A percentile compares a stretch with the other conserved stretches of the same genome.
Conservation (phyloP, 75 land plant species). For the Picea glauca region DNA sequence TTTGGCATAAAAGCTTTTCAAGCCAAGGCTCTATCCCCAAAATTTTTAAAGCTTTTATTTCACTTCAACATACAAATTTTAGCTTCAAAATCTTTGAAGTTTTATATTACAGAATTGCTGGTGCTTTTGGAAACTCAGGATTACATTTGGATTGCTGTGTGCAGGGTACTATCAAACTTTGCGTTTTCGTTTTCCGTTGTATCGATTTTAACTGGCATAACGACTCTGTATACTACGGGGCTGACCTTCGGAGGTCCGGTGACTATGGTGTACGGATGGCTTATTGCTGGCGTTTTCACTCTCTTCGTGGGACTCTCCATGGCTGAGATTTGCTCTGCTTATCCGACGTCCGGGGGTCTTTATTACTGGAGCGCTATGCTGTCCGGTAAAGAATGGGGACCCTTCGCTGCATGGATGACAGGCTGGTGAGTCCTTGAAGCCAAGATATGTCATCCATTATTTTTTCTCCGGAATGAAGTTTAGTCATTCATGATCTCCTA, state of each 20-base stretch:
- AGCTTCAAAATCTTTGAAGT: too few relatives aligned
- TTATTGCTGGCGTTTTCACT: constrained; percentile 70
- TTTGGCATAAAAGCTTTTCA: too few relatives aligned
- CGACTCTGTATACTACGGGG: constrained; percentile 81
- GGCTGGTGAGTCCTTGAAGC: constrained; percentile 61
- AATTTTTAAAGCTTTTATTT: too few relatives aligned
- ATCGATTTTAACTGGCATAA: constrained; percentile 85
- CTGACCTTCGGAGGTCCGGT: constrained; percentile 81
- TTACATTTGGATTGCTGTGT: constrained; percentile 4
- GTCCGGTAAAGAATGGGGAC: constrained; percentile 78
- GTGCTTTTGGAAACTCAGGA: neutral
- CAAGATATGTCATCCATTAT: neutral
- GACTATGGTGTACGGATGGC: constrained; percentile 77
- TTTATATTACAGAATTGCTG: neutral
- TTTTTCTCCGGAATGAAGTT: neutral
- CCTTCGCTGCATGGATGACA: constrained; percentile 92
- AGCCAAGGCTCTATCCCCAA: too few relatives aligned
- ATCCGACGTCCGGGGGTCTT: constrained; percentile 91
- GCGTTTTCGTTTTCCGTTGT: constrained; percentile 88
- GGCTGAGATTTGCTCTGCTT: constrained; percentile 98
- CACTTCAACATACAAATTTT: too few relatives aligned
- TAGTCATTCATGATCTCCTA: too few relatives aligned
- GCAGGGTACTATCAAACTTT: constrained; percentile 82
- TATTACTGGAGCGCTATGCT: constrained; percentile 92
- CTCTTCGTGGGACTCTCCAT: constrained; percentile 77